Evolutionary conservation across 352 stramenopile genomes (phyloP).

Genomic region (Phytophthora hibernalis): DNA sequence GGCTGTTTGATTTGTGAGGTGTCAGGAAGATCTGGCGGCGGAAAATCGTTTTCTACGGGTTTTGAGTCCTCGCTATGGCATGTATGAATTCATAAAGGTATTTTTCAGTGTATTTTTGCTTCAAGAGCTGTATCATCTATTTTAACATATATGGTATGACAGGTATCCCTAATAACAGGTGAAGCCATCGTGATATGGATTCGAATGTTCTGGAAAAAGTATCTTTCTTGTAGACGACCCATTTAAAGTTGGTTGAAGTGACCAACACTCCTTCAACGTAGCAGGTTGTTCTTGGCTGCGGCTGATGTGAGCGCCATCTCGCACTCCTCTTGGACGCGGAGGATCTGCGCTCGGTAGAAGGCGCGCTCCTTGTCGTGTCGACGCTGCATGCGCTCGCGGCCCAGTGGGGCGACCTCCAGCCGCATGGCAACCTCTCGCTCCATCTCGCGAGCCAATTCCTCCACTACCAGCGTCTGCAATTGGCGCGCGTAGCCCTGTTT

Average conservation of each 20-base stretch:
- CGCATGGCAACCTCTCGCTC: slow-evolving; percentile 60
- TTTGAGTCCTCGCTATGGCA: too few species aligned
- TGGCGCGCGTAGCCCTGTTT: slow-evolving; percentile 65
- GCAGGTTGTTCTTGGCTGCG: slow-evolving; percentile 76
- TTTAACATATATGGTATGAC: too few species aligned
- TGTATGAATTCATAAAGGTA: background rate
- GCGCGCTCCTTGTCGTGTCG: slow-evolving; percentile 59
- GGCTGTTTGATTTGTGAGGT: slow-evolving; percentile 30
- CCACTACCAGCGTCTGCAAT: slow-evolving; percentile 54
- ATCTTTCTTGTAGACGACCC: background rate
- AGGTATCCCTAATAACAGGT: background rate
- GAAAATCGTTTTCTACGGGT: background rate
- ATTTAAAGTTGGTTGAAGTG: slow-evolving; percentile 9
- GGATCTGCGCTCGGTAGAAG: slow-evolving; percentile 67
- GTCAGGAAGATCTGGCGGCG: slow-evolving; percentile 25
- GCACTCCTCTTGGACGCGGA: slow-evolving; percentile 67
- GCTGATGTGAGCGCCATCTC: slow-evolving; percentile 67
- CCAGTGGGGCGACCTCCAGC: slow-evolving; percentile 53
- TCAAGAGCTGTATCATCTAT: too few species aligned
- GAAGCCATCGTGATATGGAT: slow-evolving; percentile 11
- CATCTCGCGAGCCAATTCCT: slow-evolving; percentile 74
- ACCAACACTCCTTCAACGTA: slow-evolving; percentile 46
- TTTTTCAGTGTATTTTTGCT: background rate
- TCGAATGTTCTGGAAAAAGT: slow-evolving; percentile 62
- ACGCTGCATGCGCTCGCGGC: slow-evolving; percentile 55